Evolutionary conservation across 2,329 filamentous ascomycete genomes (phyloP).

Genomic region (Penicillium sp.): DNA sequence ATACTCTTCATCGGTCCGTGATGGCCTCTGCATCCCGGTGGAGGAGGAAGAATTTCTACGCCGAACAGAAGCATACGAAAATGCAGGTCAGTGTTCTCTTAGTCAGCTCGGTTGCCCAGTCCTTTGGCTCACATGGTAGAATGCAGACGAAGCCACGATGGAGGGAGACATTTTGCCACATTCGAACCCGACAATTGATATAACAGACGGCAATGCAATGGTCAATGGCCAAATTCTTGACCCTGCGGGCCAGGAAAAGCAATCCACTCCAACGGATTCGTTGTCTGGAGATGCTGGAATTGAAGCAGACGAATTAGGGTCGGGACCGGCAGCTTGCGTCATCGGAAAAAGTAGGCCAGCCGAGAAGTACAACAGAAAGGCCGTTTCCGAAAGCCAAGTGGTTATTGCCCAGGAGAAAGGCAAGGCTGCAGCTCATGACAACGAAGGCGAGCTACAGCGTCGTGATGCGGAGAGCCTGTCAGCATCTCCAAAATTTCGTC

Average conservation of each 20-base stretch:
- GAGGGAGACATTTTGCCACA: background rate
- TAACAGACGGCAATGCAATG: background rate
- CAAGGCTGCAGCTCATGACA: background rate
- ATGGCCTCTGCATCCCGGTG: background rate
- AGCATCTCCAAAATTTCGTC: background rate
- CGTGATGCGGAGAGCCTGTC: background rate
- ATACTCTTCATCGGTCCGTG: slow-evolving; percentile 1
- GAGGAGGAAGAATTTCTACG: slow-evolving; percentile 3
- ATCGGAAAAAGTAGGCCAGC: slow-evolving; percentile 4
- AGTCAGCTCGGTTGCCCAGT: background rate
- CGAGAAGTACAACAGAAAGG: background rate
- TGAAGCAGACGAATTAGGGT: slow-evolving; percentile 1
- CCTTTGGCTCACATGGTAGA: slow-evolving; percentile 1
- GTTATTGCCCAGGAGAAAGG: slow-evolving; percentile 4
- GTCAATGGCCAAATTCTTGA: background rate
- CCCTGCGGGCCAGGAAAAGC: slow-evolving; percentile 1
- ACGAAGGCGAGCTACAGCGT: slow-evolving; percentile 4
- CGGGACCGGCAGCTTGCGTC: background rate
- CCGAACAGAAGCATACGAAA: background rate
- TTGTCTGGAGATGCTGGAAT: slow-evolving; percentile 1
- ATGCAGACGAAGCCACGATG: background rate
- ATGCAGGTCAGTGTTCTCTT: slow-evolving; percentile 1
- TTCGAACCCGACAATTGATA: background rate
- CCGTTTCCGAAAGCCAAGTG: slow-evolving; percentile 1
- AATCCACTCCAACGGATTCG: background rate